Base-by-base conservation (phyloP, 306 rosid genomes). In the Vachellia pachyceras region DNA sequence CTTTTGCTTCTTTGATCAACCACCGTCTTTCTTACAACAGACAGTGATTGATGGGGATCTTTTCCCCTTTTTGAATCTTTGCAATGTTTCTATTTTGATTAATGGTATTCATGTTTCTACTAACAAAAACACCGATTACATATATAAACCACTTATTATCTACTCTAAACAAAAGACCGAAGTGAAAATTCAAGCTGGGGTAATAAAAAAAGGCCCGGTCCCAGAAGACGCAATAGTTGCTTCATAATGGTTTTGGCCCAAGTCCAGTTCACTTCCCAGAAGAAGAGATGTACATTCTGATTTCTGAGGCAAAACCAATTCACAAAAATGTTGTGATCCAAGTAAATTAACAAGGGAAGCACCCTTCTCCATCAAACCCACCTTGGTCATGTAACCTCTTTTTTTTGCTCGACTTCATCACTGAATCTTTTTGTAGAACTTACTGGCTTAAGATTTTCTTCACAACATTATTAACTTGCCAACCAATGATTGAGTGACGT, bases 181-280 rank as follows among this genome's bases (percentile, higher is more conserved):
- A 68, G 49, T 77, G 81, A 42, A 75, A 76, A 45, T 70, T 50
- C n/a, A 37, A 41, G 5, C n/a, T 41, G n/a, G 75, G 58, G 22
- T 0, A 7, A 46, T 14, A 10, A 45, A 44, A 29, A 69, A 11
- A 41, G 41, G 14, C 75, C 58, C 23, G 6, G 58, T 11, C 14
- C 14, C 50, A 25, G 23, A 7, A 14, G 22, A 45, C 3, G 75
- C 12, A 23, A 70, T 35, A 46, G n/a, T 42, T 22, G 18, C 10
- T 11, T 5, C 52, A 42, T 7, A 49, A 4, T 0, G 20, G 6
- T 10, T 67, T 69, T 20, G 73, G 37, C 45, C 6, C 45, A 5
- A 10, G 0, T 20, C 9, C 73, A 42, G 23, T 41, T 69, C 11
- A 40, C 73, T 69, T 40, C 36, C 50, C 13, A 1, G 17, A 8